Evolutionary conservation across 2,329 filamentous ascomycete genomes (phyloP).

Genomic region (Botrytis sinoallii): DNA sequence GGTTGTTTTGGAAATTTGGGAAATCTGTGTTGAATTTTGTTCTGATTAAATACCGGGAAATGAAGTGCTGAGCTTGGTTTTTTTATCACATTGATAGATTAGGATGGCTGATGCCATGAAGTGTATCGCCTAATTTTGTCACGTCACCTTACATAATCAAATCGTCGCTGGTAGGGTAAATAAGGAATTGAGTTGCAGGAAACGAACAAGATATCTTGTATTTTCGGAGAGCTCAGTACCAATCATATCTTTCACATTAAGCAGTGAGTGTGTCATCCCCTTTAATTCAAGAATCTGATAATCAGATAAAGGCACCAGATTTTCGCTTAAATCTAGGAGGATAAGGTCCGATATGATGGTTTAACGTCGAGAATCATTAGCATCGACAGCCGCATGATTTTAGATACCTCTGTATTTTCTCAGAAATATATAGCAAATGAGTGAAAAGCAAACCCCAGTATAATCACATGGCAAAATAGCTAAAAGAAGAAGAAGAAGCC

Average conservation of each 20-base stretch:
- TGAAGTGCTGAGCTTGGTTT: neutral
- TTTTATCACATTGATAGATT: neutral
- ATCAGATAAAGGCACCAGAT: neutral
- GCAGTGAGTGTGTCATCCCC: neutral
- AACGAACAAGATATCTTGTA: neutral
- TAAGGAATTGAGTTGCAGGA: neutral
- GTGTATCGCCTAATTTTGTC: neutral
- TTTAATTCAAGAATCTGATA: neutral
- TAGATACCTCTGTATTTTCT: neutral
- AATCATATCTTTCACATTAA: neutral
- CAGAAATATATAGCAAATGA: neutral
- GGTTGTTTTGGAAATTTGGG: neutral
- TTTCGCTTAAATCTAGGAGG: neutral
- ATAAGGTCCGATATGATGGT: neutral
- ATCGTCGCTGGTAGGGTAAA: neutral
- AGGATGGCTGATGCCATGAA: neutral
- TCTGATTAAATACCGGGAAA: neutral
- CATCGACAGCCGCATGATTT: neutral
- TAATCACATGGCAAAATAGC: neutral
- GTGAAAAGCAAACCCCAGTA: neutral
- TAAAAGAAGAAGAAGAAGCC: neutral
- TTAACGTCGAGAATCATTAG: too few relatives aligned
- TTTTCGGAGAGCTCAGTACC: neutral
- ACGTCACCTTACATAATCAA: constrained; percentile 5
- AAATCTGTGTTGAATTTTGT: too few relatives aligned